Evolutionary conservation across 495 filamentous ascomycete species (phyloP), one percentile per base, ranked within the genome.

Genomic region (Symbiotaphrina buchneri): DNA sequence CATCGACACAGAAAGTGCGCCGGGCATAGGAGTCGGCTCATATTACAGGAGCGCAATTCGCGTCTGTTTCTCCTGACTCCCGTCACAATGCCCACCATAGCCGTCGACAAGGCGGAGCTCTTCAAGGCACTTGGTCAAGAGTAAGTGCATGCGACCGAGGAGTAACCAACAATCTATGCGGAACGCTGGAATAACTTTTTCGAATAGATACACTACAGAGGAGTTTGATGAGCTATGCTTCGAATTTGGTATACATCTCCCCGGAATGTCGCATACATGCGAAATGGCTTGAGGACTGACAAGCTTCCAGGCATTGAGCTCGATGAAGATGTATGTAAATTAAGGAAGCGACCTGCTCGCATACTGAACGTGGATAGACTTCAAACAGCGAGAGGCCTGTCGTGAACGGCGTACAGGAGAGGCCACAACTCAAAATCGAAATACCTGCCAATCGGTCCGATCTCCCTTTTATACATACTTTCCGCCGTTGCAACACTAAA

Each of bases 181-280:
- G n/a, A n/a, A n/a, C n/a, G n/a, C n/a, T n/a, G n/a, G 24, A 32
- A 27, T 22, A 3, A 21, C 34, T 28, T 29, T 28, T 33, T 21
- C 32, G 29, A 28, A 3, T 39, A 84, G 77, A 18, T 92, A 82
- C 49, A 93, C 84, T 27, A 79, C 75, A 41, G 68, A 92, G 39
- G 78, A 85, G 47, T 95, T 99, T 48, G 85, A 97, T 46, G 74
- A 91, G 46, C 59, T 99, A 41, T 99, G 87, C 49, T 97, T 99
- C 64, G 87, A 99, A 41, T 99, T 92, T 49, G 87, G 83, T 71
- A 53, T 13, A 5, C 21, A 21, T 4, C 26, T 13, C 15, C 16
- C 6, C 18, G 16, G 10, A 10, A 16, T 10, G 32, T n/a, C n/a
- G n/a, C 22, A 8, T 13, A 25, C 22, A 8, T 25, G 7, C 13